A percentile compares a stretch with the other conserved stretches of the same genome.
These are phyloP conservation scores for Monotropa hypopitys DNA, from an alignment of 179 eudicot species.

Conservation along the genomic window DNA sequence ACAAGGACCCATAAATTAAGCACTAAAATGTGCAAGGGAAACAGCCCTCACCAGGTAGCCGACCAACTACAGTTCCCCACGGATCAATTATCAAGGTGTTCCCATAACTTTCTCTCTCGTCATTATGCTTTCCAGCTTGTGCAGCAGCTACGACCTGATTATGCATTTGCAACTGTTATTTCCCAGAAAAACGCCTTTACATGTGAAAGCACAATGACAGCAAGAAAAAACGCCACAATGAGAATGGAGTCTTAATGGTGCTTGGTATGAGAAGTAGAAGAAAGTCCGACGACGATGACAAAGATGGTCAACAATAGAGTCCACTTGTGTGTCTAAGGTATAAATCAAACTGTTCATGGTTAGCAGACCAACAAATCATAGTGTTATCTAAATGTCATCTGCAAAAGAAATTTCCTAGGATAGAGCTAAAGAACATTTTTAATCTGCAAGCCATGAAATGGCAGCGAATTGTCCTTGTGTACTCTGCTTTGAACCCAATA, in stretches of 20 bases:
- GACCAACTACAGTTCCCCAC: slow-evolving; percentile 77
- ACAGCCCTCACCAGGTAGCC: slow-evolving; percentile 54
- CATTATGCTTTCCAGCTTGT: slow-evolving; percentile 85
- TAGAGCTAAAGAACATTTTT: no score
- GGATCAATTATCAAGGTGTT: slow-evolving; percentile 87
- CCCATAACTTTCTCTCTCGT: slow-evolving; percentile 82
- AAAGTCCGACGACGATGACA: not conserved
- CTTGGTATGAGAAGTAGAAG: not conserved
- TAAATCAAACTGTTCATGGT: not conserved
- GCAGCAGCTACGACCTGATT: slow-evolving; percentile 90
- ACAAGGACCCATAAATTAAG: not conserved
- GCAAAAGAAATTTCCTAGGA: no score
- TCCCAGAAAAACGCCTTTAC: not conserved
- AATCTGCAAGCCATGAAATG: not conserved
- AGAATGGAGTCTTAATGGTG: not conserved
- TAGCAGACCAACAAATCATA: not conserved
- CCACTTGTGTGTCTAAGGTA: not conserved
- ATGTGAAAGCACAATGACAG: not conserved
- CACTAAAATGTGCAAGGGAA: not conserved
- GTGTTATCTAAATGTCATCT: not conserved
- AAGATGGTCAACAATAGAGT: not conserved
- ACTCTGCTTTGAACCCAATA: not conserved
- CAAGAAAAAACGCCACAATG: not conserved
- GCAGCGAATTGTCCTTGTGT: not conserved
- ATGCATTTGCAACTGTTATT: not conserved